These are phyloP conservation scores for Ananas comosus DNA, from an alignment of 176 grass and related monocot species.

Conservation along the genomic window DNA sequence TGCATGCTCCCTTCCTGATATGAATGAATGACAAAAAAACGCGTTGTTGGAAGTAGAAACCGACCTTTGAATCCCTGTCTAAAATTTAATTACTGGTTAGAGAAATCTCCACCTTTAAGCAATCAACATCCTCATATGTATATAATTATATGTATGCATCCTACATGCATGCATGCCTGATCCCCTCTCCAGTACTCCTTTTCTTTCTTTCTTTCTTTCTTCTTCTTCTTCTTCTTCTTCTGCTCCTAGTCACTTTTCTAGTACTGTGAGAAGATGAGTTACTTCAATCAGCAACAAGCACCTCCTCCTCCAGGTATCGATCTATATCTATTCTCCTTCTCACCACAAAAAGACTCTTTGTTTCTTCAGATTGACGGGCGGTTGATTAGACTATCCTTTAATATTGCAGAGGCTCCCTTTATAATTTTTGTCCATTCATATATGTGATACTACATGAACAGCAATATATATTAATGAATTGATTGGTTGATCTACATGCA, in stretches of 20 bases:
- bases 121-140: no score
- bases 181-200: not conserved
- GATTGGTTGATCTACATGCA: not conserved
- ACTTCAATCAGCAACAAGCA: constrained; percentile 8
- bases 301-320: constrained; percentile 8
- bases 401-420: no score
- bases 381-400: no score
- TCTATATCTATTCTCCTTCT: not conserved
- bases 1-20: no score
- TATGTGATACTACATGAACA: not conserved
- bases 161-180: not conserved
- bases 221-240: not conserved
- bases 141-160: no score
- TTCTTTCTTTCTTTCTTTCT: not conserved
- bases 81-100: no score
- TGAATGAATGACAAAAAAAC: no score
- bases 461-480: not conserved
- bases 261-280: constrained; percentile 5
- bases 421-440: not conserved
- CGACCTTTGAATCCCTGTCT: no score
- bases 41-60: no score
- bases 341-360: no score
- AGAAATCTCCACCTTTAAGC: no score
- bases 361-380: no score
- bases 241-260: not conserved